These are phyloP conservation scores for Umbelopsis vinacea DNA, from an alignment of 192 early-diverging fungal species.

Conservation along the genomic window DNA sequence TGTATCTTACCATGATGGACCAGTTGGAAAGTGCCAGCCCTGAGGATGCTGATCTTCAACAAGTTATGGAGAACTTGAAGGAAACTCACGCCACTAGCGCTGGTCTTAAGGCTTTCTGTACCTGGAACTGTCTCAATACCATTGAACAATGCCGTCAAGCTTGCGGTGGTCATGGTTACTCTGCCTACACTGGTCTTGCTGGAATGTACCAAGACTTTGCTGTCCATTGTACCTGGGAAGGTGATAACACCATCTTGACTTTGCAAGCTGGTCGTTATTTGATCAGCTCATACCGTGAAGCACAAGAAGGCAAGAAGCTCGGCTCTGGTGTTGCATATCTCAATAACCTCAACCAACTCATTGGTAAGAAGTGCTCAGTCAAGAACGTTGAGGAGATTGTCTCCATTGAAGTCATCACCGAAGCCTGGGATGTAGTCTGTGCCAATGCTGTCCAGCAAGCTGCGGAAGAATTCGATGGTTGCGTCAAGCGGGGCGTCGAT, in stretches of 20 bases:
- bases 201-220: slow-evolving; percentile 87
- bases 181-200: slow-evolving; percentile 88
- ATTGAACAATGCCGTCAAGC: slow-evolving; percentile 93
- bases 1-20: slow-evolving; percentile 81
- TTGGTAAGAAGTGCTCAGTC: slow-evolving; percentile 54
- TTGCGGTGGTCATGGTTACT: slow-evolving; percentile 93
- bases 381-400: slow-evolving; percentile 55
- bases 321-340: slow-evolving; percentile 81
- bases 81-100: slow-evolving; percentile 91
- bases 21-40: slow-evolving; percentile 69
- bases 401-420: slow-evolving; percentile 65
- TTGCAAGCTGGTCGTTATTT: slow-evolving; percentile 89
- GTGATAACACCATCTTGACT: slow-evolving; percentile 92
- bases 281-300: slow-evolving; percentile 70
- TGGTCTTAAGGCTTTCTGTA: slow-evolving; percentile 93
- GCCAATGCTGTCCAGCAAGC: slow-evolving; percentile 85
- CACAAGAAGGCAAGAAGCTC: slow-evolving; percentile 76
- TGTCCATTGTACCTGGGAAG: slow-evolving; percentile 89
- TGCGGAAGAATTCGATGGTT: slow-evolving; percentile 76
- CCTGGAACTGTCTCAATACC: slow-evolving; percentile 86
- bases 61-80: slow-evolving; percentile 80
- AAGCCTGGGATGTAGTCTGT: slow-evolving; percentile 82
- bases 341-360: slow-evolving; percentile 54
- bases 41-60: slow-evolving; percentile 60
- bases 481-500: slow-evolving; percentile 63